Conservation (phyloP, 2,329 filamentous ascomycete species). For the Pyrenochaeta sp. region DNA sequence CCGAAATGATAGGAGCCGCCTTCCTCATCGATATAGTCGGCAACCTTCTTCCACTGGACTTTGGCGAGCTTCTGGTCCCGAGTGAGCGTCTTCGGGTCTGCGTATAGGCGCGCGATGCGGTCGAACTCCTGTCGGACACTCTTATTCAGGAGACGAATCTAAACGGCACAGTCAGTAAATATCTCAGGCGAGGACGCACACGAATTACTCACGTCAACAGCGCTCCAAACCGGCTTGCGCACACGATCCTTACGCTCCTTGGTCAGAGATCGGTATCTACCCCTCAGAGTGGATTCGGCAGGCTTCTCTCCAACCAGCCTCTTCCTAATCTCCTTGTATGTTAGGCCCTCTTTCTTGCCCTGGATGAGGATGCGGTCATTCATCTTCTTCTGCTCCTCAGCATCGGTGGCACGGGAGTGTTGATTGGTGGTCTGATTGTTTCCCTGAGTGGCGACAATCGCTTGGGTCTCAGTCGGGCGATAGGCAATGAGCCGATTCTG, state of each 20-base stretch:
- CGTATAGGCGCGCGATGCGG: slow-evolving; percentile 20
- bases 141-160: slow-evolving; percentile 35
- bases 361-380: slow-evolving; percentile 56
- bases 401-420: too few relatives aligned
- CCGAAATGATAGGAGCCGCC: slow-evolving; percentile 67
- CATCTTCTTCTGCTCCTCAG: slow-evolving; percentile 17
- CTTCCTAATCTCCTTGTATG: slow-evolving; percentile 70
- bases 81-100: slow-evolving; percentile 9
- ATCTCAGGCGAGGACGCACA: not conserved
- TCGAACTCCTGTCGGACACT: slow-evolving; percentile 31
- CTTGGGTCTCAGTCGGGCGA: too few relatives aligned
- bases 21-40: slow-evolving; percentile 59
- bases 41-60: slow-evolving; percentile 67
- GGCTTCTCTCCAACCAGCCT: slow-evolving; percentile 65
- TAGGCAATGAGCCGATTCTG: too few relatives aligned
- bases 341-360: slow-evolving; percentile 64
- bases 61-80: slow-evolving; percentile 44
- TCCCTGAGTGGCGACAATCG: too few relatives aligned
- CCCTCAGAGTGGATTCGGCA: slow-evolving; percentile 76
- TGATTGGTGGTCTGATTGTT: too few relatives aligned
- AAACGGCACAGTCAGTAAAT: too few relatives aligned
- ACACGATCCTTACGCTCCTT: slow-evolving; percentile 69
- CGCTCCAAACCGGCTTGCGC: slow-evolving; percentile 70
- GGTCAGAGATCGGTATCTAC: slow-evolving; percentile 70
- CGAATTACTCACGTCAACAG: slow-evolving; percentile 66